A percentile compares a stretch with the other conserved stretches of the same genome.
These are phyloP conservation scores for Pisolithus thermaeus DNA, from an alignment of 1,284 basidiomycete species.

Conservation along the genomic window DNA sequence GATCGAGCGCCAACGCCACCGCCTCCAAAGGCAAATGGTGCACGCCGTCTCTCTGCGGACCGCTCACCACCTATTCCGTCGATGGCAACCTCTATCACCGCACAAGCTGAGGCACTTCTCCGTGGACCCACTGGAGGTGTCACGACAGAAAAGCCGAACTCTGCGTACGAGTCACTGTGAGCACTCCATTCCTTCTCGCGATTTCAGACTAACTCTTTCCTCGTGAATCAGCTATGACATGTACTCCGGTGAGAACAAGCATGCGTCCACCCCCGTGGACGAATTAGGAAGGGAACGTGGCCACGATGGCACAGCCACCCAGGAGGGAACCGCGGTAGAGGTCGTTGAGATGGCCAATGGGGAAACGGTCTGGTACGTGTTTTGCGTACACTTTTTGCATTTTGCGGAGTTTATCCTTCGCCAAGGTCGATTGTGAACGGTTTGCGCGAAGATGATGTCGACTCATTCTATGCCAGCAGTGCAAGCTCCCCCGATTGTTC, in stretches of 20 bases:
- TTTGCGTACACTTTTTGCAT: slow-evolving; percentile 7
- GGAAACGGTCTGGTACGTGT: slow-evolving; percentile 69
- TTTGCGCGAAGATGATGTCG: slow-evolving; percentile 68
- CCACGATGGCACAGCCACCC: slow-evolving; percentile 28
- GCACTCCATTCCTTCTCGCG: slow-evolving; percentile 26
- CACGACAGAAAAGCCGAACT: slow-evolving; percentile 55
- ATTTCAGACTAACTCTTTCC: slow-evolving; percentile 14
- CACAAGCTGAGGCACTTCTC: slow-evolving; percentile 41
- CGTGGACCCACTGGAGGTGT: slow-evolving; percentile 36
- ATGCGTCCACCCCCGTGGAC: slow-evolving; percentile 20
- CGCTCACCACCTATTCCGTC: slow-evolving; percentile 67
- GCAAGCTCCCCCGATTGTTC: slow-evolving; percentile 74
- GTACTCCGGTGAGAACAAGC: slow-evolving; percentile 58
- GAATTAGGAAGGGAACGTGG: slow-evolving; percentile 21
- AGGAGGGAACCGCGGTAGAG: slow-evolving; percentile 62
- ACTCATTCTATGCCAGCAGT: slow-evolving; percentile 60
- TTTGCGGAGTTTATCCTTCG: slow-evolving; percentile 7
- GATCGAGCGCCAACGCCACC: slow-evolving; percentile 79
- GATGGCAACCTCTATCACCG: slow-evolving; percentile 46
- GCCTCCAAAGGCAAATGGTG: slow-evolving; percentile 52
- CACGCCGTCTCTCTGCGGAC: slow-evolving; percentile 58
- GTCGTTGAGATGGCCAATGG: slow-evolving; percentile 77
- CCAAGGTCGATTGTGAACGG: slow-evolving; percentile 79
- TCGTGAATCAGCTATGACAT: slow-evolving; percentile 63
- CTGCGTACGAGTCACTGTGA: slow-evolving; percentile 71